These are phyloP conservation scores for Thermomucor indicae-seudaticae DNA, from an alignment of 371 early-diverging fungal genomes.

Conservation along the genomic window DNA sequence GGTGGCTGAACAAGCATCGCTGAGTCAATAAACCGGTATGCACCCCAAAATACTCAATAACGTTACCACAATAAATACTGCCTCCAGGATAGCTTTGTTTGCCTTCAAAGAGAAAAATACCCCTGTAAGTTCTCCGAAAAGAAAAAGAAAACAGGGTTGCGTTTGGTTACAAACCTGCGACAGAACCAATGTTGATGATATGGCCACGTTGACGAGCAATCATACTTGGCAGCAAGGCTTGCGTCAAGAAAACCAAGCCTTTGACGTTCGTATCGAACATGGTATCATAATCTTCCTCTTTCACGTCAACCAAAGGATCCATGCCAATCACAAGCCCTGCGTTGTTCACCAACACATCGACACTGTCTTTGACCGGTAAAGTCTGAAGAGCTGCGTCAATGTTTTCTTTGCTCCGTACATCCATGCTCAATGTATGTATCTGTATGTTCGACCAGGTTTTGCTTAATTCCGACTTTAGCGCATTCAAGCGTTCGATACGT, in stretches of 20 bases:
- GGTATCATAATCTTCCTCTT: slow-evolving; percentile 64
- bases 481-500: slow-evolving; percentile 62
- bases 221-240: slow-evolving; percentile 83
- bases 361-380: slow-evolving; percentile 48
- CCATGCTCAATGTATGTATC: slow-evolving; percentile 63
- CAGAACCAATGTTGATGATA: slow-evolving; percentile 86
- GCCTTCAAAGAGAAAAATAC: slow-evolving; percentile 24
- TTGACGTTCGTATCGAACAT: slow-evolving; percentile 94
- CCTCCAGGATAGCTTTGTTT: slow-evolving; percentile 69
- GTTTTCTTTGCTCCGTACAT: slow-evolving; percentile 61
- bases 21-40: too few species aligned
- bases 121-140: too few species aligned
- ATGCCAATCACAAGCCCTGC: slow-evolving; percentile 76
- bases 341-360: slow-evolving; percentile 42
- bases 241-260: slow-evolving; percentile 73
- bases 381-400: slow-evolving; percentile 51
- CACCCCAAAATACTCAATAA: too few species aligned
- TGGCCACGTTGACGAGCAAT: slow-evolving; percentile 67
- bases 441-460: slow-evolving; percentile 40
- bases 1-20: slow-evolving; percentile 51
- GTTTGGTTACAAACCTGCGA: slow-evolving; percentile 66
- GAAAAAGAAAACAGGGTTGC: too few species aligned
- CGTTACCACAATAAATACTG: slow-evolving; percentile 73
- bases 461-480: slow-evolving; percentile 48
- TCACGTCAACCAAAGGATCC: slow-evolving; percentile 66